Percentiles rank a stretch among this genome's conserved stretches.
phyloP scores from a whole-genome alignment of 2,329 filamentous ascomycete species.

The Alternaria incomplexa region DNA sequence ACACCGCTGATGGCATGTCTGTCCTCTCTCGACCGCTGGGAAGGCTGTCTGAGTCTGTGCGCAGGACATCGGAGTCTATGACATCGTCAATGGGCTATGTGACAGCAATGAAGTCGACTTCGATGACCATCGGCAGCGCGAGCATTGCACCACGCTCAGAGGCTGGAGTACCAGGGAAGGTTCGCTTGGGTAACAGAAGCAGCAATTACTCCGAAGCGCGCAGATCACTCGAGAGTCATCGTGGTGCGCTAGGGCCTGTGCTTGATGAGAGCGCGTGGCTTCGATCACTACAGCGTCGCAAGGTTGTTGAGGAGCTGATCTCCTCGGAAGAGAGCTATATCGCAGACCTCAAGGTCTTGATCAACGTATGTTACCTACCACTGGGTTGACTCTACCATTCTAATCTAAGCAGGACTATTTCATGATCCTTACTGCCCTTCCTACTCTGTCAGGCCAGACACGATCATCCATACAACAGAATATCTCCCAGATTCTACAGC shows the following conservation, averaged over 20 bases:
- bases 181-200: constrained; percentile 65
- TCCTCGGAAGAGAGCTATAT: constrained; percentile 88
- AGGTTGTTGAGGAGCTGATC: constrained; percentile 84
- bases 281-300: constrained; percentile 75
- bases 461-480: constrained; percentile 79
- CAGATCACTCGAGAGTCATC: constrained; percentile 64
- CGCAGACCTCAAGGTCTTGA: constrained; percentile 82
- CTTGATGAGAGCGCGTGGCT: constrained; percentile 73
- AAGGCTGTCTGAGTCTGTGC: constrained; percentile 27
- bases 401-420: constrained; percentile 50
- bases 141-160: constrained; percentile 68
- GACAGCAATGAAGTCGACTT: constrained; percentile 80
- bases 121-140: constrained; percentile 74
- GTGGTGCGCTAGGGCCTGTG: constrained; percentile 51
- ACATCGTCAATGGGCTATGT: constrained; percentile 80
- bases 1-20: constrained; percentile 25
- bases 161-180: constrained; percentile 65
- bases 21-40: constrained; percentile 13
- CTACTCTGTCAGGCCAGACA: constrained; percentile 67
- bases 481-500: constrained; percentile 76
- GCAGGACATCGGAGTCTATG: constrained; percentile 62
- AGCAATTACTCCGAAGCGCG: constrained; percentile 67
- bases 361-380: constrained; percentile 69
- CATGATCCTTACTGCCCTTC: constrained; percentile 71
- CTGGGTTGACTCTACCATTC: not conserved